These are phyloP conservation scores for Triticum aestivum DNA, from an alignment of 176 grass and related monocot genomes.

Conservation along the genomic window IWGSC_CS_RefSeq_v2.1 NC_057799.1:559764664-559765163, in stretches of 20 bases:
- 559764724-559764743: slow-evolving; percentile 6
- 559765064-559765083: background rate
- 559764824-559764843: slow-evolving; percentile 30
- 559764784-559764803: background rate
- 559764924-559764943: slow-evolving; percentile 47
- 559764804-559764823: background rate
- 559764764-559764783: slow-evolving; percentile 18
- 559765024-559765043: background rate
- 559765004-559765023: slow-evolving; percentile 25
- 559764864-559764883: slow-evolving; percentile 7
- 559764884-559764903: slow-evolving; percentile 22
- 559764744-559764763: background rate
- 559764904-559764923: slow-evolving; percentile 33
- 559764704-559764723: slow-evolving; percentile 45
- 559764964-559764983: background rate
- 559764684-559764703: slow-evolving; percentile 28
- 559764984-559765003: slow-evolving; percentile 22
- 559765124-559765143: slow-evolving; percentile 1
- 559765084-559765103: slow-evolving; percentile 42
- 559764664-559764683: background rate
- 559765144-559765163: background rate
- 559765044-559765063: slow-evolving; percentile 22
- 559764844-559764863: background rate
- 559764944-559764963: background rate
- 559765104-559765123: slow-evolving; percentile 20